Base-by-base conservation (phyloP, 441 rosid species). In the Erodium texanum region DNA sequence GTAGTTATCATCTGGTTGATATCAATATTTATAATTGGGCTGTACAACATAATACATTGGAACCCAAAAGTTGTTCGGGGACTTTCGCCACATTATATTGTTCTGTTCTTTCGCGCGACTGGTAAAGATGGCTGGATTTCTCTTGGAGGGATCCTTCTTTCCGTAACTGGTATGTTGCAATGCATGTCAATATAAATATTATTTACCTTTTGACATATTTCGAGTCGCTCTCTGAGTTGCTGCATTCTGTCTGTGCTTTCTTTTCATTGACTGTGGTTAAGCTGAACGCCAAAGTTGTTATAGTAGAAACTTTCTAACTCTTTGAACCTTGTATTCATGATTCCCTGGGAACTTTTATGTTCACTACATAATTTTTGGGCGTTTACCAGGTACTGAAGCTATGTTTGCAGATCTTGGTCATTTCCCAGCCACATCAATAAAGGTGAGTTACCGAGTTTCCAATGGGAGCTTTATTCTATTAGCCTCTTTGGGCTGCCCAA, bases 321-420 rank as follows among this genome's bases (percentile, higher is more conserved):
- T 12, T 41, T 10, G 12, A 41, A 41, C 7, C 61, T 54, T 54
- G 23, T n/a, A 54, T n/a, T n/a, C 5, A 54, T 15, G 23, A 54
- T n/a, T n/a, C 23, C 7, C 61, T 3, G 54, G n/a, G 64, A 41
- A 58, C 64, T 15, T 62, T 14, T 63, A 59, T 38, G 41, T 54
- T 48, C 14, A 66, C 43, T 54, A 38, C 52, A 78, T 66, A 79
- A 59, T 69, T 66, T 41, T 74, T 71, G 29, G 62, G 76, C 76
- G 71, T 74, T 81, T 67, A 76, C 71, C 89, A 93, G 98, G 98
- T 69, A 83, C 97, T 72, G 97, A 88, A 84, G 98, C 98, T 71
- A 90, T 93, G 94, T 90, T 86, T 77, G 93, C 97, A 24, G 90
- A 90, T 81, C 87, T 93, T 77, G 98, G 98, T 81, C 98, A 90